These are phyloP conservation scores for Candida stauntonica DNA, from an alignment of 805 yeast genomes.

Conservation along the genomic window DNA sequence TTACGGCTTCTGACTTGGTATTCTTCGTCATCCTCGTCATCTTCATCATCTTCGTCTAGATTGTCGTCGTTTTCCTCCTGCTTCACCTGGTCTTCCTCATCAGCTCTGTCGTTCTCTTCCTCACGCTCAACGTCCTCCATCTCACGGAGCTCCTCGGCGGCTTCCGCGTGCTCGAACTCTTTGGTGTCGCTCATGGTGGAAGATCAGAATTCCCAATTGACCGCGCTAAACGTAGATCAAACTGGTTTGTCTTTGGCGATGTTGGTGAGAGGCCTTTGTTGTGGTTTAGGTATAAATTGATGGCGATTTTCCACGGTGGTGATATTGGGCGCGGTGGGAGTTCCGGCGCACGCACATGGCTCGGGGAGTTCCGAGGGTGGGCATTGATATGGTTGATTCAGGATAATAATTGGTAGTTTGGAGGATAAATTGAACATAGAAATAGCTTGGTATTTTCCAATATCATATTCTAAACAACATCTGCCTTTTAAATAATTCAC, in stretches of 20 bases:
- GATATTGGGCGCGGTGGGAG: not conserved
- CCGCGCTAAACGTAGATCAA: too few relatives aligned
- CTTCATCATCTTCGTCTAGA: constrained; percentile 39
- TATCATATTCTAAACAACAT: too few relatives aligned
- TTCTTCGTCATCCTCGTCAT: constrained; percentile 46
- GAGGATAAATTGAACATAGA: too few relatives aligned
- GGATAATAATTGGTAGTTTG: too few relatives aligned
- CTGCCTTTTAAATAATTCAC: too few relatives aligned
- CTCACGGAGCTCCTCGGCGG: constrained; percentile 22
- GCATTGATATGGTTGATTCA: not conserved
- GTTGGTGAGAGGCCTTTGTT: not conserved
- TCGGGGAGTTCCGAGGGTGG: not conserved
- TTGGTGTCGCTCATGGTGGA: constrained; percentile 25
- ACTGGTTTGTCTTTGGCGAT: too few relatives aligned
- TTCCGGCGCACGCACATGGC: not conserved
- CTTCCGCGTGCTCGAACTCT: constrained; percentile 23
- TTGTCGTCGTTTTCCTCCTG: constrained; percentile 27
- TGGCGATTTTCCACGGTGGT: not conserved
- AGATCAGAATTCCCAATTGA: too few relatives aligned
- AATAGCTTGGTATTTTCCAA: too few relatives aligned
- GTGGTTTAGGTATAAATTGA: not conserved
- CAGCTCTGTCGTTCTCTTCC: constrained; percentile 19
- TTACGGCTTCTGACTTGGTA: constrained; percentile 42
- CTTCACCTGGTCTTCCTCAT: constrained; percentile 30
- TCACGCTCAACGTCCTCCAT: constrained; percentile 22